Evolutionary conservation across 148 eudicot species (phyloP).

Genomic region (Rhododendron kiyosumense): DNA sequence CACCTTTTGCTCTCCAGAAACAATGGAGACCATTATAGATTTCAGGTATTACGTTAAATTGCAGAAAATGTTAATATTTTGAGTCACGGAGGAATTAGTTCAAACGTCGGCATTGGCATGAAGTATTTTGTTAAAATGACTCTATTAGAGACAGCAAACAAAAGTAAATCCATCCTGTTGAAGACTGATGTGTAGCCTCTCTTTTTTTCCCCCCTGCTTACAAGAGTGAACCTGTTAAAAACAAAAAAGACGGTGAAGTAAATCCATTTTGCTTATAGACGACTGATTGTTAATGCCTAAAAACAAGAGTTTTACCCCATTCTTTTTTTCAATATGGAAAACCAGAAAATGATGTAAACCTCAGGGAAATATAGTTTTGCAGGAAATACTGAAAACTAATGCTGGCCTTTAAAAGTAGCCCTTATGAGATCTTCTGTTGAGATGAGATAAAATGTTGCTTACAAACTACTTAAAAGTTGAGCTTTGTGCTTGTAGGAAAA

Average conservation of each 20-base stretch:
- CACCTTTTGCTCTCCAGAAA: neutral
- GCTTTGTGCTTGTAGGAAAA: slow-evolving; percentile 34
- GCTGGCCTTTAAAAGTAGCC: neutral
- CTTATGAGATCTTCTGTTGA: neutral
- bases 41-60: neutral
- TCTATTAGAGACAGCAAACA: neutral
- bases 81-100: neutral
- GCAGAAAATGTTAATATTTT: neutral
- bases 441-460: neutral
- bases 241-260: neutral
- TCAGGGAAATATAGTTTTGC: neutral
- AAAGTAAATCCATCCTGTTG: neutral
- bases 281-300: neutral
- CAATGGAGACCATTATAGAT: neutral
- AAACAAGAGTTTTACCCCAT: neutral
- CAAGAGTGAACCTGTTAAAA: neutral
- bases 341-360: neutral
- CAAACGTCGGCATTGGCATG: neutral
- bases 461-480: neutral
- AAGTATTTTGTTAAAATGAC: neutral
- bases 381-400: neutral
- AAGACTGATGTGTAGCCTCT: neutral
- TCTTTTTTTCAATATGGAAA: neutral
- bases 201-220: neutral
- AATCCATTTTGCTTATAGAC: neutral